These are phyloP conservation scores for Trichoderma erinaceum DNA, from an alignment of 495 filamentous ascomycete species.

Conservation along the genomic window DNA sequence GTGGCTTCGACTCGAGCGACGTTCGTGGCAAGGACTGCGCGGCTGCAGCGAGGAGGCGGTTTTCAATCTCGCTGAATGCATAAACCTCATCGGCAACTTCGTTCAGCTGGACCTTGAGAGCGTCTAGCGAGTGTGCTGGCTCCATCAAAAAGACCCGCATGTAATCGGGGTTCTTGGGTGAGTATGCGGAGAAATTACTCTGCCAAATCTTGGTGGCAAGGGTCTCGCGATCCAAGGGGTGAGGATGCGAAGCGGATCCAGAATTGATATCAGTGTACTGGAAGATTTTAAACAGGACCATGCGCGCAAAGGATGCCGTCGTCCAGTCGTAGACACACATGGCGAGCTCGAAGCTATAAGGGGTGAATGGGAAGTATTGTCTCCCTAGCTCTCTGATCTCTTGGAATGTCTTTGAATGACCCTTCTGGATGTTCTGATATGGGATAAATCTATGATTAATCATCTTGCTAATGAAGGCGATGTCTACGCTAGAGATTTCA, in stretches of 20 bases:
- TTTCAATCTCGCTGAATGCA: background rate
- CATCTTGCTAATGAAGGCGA: background rate
- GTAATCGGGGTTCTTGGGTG: slow-evolving; percentile 10
- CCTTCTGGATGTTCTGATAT: background rate
- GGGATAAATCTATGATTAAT: background rate
- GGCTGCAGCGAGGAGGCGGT: background rate
- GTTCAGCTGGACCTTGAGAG: slow-evolving; percentile 9
- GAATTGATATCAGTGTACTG: slow-evolving; percentile 14
- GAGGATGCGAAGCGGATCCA: background rate
- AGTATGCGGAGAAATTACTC: slow-evolving; percentile 11
- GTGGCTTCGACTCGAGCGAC: background rate
- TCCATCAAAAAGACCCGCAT: slow-evolving; percentile 17
- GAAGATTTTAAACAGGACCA: slow-evolving; percentile 16
- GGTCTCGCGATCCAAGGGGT: background rate
- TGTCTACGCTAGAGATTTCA: background rate
- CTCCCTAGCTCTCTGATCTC: background rate
- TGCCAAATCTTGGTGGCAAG: background rate
- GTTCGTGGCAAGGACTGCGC: background rate
- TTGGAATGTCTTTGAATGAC: background rate
- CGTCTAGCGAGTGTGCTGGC: slow-evolving; percentile 14
- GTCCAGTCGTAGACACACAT: slow-evolving; percentile 18
- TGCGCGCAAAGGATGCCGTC: slow-evolving; percentile 16
- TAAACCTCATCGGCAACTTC: background rate
- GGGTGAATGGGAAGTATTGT: background rate
- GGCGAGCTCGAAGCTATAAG: slow-evolving; percentile 17